Percentiles rank a stretch among this genome's conserved stretches.
phyloP scores from a whole-genome alignment of 352 stramenopile genomes.

The Phytophthora aleatoria region DNA sequence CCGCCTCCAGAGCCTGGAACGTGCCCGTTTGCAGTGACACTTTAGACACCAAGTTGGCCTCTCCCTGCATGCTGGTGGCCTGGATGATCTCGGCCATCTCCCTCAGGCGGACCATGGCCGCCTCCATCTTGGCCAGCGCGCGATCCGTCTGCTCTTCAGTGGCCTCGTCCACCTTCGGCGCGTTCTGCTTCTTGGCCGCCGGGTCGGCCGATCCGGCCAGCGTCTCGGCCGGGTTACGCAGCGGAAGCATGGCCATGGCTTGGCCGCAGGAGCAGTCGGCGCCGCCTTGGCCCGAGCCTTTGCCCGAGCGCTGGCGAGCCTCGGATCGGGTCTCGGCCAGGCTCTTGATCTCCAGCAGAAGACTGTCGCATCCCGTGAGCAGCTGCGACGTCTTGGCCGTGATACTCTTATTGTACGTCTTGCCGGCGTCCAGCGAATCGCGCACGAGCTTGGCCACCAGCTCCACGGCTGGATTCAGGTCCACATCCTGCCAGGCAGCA shows the following conservation, averaged over 20 bases:
- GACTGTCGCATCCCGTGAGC: slow-evolving; percentile 72
- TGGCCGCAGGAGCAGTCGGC: slow-evolving; percentile 61
- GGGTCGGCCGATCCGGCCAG: slow-evolving; percentile 14
- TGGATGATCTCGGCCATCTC: slow-evolving; percentile 85
- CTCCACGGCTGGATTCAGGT: slow-evolving; percentile 83
- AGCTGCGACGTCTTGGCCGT: slow-evolving; percentile 82
- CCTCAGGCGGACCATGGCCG: slow-evolving; percentile 65
- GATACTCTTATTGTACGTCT: slow-evolving; percentile 89
- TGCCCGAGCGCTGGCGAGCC: slow-evolving; percentile 47
- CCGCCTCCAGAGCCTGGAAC: slow-evolving; percentile 59
- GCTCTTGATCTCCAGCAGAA: slow-evolving; percentile 80
- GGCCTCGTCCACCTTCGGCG: slow-evolving; percentile 49
- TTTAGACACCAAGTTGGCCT: slow-evolving; percentile 81
- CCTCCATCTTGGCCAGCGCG: slow-evolving; percentile 76
- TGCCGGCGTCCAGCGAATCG: slow-evolving; percentile 74
- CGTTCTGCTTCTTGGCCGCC: slow-evolving; percentile 12
- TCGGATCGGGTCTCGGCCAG: slow-evolving; percentile 61
- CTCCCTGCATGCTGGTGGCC: slow-evolving; percentile 83
- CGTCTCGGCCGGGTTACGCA: slow-evolving; percentile 29
- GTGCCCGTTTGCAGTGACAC: slow-evolving; percentile 63
- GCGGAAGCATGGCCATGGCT: slow-evolving; percentile 66
- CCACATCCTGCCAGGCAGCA: slow-evolving; percentile 77
- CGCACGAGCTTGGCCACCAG: slow-evolving; percentile 65
- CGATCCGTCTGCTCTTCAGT: slow-evolving; percentile 84
- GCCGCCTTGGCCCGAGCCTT: slow-evolving; percentile 35